Percentiles rank a stretch among this genome's conserved stretches.
phyloP scores from a whole-genome alignment of 1,284 basidiomycete species.

The Phellopilus nigrolimitatus region DNA sequence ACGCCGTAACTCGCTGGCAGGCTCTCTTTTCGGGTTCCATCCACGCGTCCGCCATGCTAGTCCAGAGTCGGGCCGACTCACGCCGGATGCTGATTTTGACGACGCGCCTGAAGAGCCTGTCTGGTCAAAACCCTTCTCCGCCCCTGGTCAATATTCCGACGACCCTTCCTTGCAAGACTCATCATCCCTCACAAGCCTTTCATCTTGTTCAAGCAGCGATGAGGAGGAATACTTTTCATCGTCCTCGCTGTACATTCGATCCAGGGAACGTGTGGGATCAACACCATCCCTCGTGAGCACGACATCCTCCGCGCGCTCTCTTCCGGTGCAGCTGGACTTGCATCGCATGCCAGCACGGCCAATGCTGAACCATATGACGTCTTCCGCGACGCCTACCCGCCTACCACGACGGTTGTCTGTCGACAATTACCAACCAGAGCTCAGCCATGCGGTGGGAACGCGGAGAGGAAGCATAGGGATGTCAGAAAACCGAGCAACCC shows the following conservation, averaged over 20 bases:
- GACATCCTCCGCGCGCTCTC: constrained; percentile 19
- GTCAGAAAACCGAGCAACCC: constrained; percentile 6
- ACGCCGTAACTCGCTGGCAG: constrained; percentile 4
- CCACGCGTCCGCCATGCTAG: not conserved
- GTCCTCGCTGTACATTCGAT: constrained; percentile 42
- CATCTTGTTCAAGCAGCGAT: constrained; percentile 23
- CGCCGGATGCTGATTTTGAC: constrained; percentile 4
- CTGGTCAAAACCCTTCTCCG: not conserved
- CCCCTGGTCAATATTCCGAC: not conserved
- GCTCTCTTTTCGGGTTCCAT: constrained; percentile 5
- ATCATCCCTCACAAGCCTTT: not conserved
- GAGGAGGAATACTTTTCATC: constrained; percentile 31
- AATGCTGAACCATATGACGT: not conserved
- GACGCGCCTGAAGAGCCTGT: constrained; percentile 3
- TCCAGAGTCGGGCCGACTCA: constrained; percentile 1
- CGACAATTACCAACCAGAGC: not conserved
- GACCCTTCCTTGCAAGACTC: constrained; percentile 29
- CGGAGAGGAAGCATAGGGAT: constrained; percentile 8
- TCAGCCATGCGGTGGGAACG: not conserved
- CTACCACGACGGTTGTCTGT: not conserved
- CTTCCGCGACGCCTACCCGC: not conserved
- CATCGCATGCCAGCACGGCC: not conserved
- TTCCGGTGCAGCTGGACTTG: constrained; percentile 9
- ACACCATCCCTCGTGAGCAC: constrained; percentile 32
- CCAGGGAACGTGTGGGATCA: constrained; percentile 27